Base-by-base conservation (phyloP, 2,329 filamentous ascomycete genomes). In the Leptosphaerulina australis region DNA sequence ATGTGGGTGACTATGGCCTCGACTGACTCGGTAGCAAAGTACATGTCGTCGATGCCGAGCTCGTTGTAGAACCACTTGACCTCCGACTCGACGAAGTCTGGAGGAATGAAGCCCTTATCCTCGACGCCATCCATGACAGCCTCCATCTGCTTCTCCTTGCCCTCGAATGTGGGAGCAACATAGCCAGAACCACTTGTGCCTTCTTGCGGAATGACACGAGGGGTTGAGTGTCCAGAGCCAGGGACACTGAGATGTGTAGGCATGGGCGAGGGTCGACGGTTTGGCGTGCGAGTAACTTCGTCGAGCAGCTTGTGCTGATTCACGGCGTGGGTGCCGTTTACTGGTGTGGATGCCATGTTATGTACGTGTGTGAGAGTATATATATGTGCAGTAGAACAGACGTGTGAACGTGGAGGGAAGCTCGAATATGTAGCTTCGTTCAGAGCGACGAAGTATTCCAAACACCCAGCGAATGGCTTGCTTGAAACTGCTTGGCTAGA, bases 1-100 rank as follows among this genome's bases (percentile, higher is more conserved):
- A 99, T 92, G 72, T 97, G 91, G 73, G 88, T 95, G 62, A 91
- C 88, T 69, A 99, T 95, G 50, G 90, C 90, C 47, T 90, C 86
- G 14, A 88, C 88, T 4, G 83, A 84, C 78, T 97, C 92, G 60
- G 93, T 91, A 71, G 92, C 86, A 78, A 97, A 97, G 81, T 97
- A 97, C 76, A 96, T 93, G 80, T 97, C 94, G 69, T 99, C 94
- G 66, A 99, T 99, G 63, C 94, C 94, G 18, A 99, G 85, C 74
- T 95, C 88, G 72, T 94, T 90, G 80, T 99, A 99, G 80, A 99
- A 99, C 93, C 94, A 99, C 53, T 85, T 82, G 41, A 92, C 90
- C 76, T 99, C 92, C 20, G 86, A 82, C 56, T 95, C 88, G 56
- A 97, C 83, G 60, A 96, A 88, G 43, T 88, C 81, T 49, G 83